Conservation (phyloP, 345 rosid genomes). For the Hevea brasiliensis region DNA sequence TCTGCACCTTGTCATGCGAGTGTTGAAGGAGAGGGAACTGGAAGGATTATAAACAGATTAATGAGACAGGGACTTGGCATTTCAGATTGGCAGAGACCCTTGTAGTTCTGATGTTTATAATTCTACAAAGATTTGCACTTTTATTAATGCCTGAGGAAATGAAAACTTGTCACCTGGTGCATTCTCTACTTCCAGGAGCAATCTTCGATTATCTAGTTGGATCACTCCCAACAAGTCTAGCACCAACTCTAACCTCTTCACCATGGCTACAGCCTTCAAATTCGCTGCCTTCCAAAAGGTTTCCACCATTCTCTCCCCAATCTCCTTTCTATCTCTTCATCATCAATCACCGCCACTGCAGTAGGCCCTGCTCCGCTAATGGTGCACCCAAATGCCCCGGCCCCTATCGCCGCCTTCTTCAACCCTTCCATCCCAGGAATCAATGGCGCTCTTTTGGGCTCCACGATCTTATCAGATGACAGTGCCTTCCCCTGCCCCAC, state of each 20-base stretch:
- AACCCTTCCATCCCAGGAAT: constrained; percentile 92
- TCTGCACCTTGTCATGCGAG: too few species aligned
- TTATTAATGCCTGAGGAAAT: too few species aligned
- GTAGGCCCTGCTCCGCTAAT: constrained; percentile 96
- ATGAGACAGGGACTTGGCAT: too few species aligned
- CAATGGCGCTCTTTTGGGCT: constrained; percentile 80
- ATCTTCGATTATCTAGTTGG: constrained; percentile 5
- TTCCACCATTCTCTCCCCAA: constrained; percentile 84
- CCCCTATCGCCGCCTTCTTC: constrained; percentile 68
- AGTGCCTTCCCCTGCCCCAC: constrained; percentile 68
- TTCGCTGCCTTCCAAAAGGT: constrained; percentile 65
- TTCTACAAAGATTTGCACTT: too few species aligned
- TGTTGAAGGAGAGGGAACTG: too few species aligned
- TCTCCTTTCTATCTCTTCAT: constrained; percentile 44
- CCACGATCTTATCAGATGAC: constrained; percentile 73
- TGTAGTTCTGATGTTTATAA: too few species aligned
- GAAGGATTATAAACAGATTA: too few species aligned
- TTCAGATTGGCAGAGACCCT: too few species aligned
- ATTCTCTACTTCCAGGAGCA: too few species aligned
- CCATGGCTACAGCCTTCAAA: constrained; percentile 61
- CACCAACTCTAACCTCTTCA: constrained; percentile 70
- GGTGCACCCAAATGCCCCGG: constrained; percentile 84
- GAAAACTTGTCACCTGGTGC: too few species aligned
- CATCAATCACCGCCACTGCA: constrained; percentile 66
- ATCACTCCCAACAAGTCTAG: constrained; percentile 59